Conservation (phyloP, 1,139 yeast species). For the Candida gigantensis region DNA sequence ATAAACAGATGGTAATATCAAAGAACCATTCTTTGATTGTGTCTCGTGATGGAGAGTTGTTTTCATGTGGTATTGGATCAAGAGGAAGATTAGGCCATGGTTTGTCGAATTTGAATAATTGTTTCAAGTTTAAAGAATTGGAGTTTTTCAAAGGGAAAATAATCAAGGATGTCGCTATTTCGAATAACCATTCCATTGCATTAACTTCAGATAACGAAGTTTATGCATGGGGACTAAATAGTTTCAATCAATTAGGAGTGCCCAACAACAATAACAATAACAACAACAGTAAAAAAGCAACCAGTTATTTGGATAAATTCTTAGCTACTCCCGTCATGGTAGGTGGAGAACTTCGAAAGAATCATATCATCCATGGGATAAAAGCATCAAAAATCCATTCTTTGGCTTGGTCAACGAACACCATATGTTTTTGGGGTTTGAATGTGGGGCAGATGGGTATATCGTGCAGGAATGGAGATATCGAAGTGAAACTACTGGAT, state of each 20-base stretch:
- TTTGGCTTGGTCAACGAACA: slow-evolving; percentile 55
- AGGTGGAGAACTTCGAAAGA: slow-evolving; percentile 45
- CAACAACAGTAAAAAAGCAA: too few relatives aligned
- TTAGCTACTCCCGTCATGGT: slow-evolving; percentile 53
- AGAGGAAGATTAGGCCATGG: slow-evolving; percentile 72
- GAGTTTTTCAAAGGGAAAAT: slow-evolving; percentile 20
- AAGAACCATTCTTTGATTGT: slow-evolving; percentile 67
- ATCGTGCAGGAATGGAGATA: slow-evolving; percentile 18
- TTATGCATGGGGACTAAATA: slow-evolving; percentile 80
- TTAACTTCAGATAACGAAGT: slow-evolving; percentile 54
- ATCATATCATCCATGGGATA: slow-evolving; percentile 45
- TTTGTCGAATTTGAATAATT: slow-evolving; percentile 35
- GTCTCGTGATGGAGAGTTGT: slow-evolving; percentile 56
- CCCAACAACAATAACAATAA: slow-evolving; percentile 29
- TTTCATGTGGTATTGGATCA: slow-evolving; percentile 66
- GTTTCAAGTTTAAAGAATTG: slow-evolving; percentile 39
- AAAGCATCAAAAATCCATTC: slow-evolving; percentile 76
- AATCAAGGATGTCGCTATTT: slow-evolving; percentile 50
- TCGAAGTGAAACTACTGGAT: slow-evolving; percentile 31
- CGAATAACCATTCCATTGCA: slow-evolving; percentile 67
- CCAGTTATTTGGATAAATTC: slow-evolving; percentile 35
- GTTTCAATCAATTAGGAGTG: slow-evolving; percentile 66
- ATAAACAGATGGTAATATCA: slow-evolving; percentile 51
- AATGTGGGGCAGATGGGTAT: slow-evolving; percentile 88
- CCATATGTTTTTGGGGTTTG: slow-evolving; percentile 74